A percentile compares a stretch with the other conserved stretches of the same genome.
Evolutionary conservation across 179 eudicot genomes (phyloP).

Genomic region (Pouteria campechiana): DNA sequence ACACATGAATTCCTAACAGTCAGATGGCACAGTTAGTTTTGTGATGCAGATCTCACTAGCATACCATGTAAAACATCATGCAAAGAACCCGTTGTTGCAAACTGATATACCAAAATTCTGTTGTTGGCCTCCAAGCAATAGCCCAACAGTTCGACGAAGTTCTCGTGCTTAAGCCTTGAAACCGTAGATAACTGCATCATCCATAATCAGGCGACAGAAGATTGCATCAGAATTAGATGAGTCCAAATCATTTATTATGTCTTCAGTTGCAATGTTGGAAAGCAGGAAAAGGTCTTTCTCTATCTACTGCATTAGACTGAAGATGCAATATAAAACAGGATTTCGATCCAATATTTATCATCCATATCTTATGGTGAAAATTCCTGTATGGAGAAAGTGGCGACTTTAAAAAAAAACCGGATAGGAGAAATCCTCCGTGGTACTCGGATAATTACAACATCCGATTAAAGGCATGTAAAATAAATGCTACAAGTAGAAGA

Average conservation of each 20-base stretch:
- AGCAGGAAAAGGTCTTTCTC: background rate
- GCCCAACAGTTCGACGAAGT: slow-evolving; percentile 62
- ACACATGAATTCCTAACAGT: no score
- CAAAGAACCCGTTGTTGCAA: slow-evolving; percentile 69
- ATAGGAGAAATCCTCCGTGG: no score
- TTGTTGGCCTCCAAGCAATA: slow-evolving; percentile 65
- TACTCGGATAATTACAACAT: no score
- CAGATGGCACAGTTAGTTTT: no score
- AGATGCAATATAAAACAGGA: background rate
- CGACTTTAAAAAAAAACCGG: no score
- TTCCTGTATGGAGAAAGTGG: no score
- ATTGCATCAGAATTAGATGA: background rate
- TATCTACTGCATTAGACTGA: background rate
- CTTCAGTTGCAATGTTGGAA: background rate
- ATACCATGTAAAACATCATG: slow-evolving; percentile 84
- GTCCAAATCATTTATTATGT: background rate
- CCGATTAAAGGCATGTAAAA: no score
- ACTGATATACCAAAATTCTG: slow-evolving; percentile 62
- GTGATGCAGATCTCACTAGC: background rate
- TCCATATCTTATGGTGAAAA: no score
- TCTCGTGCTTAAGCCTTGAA: slow-evolving; percentile 74
- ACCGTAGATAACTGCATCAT: slow-evolving; percentile 55
- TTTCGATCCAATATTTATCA: background rate
- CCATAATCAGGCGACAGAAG: background rate
- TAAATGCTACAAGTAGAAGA: no score